These are phyloP conservation scores for Beta lomatogona DNA, from an alignment of 179 eudicot species.

Conservation along the genomic window DNA sequence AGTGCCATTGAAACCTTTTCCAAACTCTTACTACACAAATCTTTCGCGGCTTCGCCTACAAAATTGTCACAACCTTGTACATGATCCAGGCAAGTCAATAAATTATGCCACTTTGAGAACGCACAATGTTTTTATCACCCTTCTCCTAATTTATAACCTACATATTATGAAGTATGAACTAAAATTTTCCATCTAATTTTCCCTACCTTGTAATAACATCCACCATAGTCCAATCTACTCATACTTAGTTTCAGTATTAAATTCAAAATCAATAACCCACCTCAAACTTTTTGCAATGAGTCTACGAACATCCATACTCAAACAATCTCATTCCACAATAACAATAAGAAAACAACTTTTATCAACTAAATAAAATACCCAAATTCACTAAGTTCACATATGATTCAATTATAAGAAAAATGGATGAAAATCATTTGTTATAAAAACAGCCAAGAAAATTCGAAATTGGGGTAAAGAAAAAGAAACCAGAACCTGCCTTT, in stretches of 20 bases:
- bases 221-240: not conserved
- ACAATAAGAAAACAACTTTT: no score
- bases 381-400: not conserved
- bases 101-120: not conserved
- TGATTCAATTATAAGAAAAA: no score
- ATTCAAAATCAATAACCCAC: not conserved
- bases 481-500: slow-evolving; percentile 45
- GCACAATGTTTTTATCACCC: no score
- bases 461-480: not conserved
- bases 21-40: not conserved
- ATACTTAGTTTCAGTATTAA: not conserved
- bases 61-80: not conserved
- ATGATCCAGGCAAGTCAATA: not conserved
- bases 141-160: no score
- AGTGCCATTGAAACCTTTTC: not conserved
- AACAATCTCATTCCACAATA: not conserved
- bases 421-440: no score
- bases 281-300: not conserved
- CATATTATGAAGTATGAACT: not conserved
- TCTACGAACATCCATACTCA: not conserved
- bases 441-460: not conserved
- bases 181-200: no score
- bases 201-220: not conserved
- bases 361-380: not conserved
- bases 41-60: not conserved